Evolutionary conservation across 2,329 filamentous ascomycete genomes (phyloP).

Genomic region (Aspergillus glaucus): DNA sequence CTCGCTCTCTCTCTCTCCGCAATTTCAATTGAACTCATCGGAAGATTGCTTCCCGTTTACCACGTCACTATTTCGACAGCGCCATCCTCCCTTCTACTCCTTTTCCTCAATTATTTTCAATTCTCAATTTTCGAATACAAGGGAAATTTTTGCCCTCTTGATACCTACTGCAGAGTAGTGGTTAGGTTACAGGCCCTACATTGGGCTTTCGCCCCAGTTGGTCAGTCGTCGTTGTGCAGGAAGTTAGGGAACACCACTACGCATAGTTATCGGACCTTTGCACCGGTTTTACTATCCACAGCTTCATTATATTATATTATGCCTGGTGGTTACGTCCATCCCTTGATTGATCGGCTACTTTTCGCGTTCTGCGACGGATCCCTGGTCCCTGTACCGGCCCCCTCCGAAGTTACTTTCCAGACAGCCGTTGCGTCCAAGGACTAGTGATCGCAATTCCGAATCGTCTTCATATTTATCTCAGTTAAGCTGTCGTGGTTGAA

Average conservation of each 20-base stretch:
- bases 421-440: too few relatives aligned
- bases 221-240: neutral
- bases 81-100: neutral
- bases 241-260: neutral
- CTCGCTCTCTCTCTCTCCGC: neutral
- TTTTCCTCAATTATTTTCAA: too few relatives aligned
- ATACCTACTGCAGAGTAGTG: too few relatives aligned
- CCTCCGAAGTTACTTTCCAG: neutral
- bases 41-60: neutral
- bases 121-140: neutral
- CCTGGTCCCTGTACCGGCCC: neutral
- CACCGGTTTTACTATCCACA: neutral
- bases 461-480: too few relatives aligned
- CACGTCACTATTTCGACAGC: neutral
- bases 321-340: neutral
- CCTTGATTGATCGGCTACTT: too few relatives aligned
- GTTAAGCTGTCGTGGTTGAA: conserved; percentile 1
- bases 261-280: neutral
- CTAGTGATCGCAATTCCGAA: too few relatives aligned
- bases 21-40: neutral
- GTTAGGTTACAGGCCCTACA: too few relatives aligned
- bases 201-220: too few relatives aligned
- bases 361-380: neutral
- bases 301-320: neutral
- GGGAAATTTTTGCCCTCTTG: neutral